Percentiles rank a stretch among this genome's conserved stretches.
Evolutionary conservation across 2,329 filamentous ascomycete species (phyloP).

Genomic region (Fusarium chuoi): DNA sequence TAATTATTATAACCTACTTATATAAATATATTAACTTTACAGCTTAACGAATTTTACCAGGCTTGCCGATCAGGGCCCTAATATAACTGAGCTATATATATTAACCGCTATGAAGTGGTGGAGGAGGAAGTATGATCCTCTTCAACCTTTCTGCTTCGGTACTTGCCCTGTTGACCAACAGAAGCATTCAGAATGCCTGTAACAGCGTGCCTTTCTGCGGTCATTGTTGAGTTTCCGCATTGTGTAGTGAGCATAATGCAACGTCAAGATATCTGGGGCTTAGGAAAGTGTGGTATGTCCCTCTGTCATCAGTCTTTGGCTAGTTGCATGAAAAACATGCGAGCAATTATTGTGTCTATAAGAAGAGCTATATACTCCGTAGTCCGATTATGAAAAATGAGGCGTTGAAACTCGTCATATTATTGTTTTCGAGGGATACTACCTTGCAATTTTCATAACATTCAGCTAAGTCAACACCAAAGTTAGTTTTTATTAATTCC

Average conservation of each 20-base stretch:
- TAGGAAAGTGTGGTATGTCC: not conserved
- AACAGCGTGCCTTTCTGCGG: not conserved
- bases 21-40: no score
- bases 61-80: no score
- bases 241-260: not conserved
- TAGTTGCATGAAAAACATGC: not conserved
- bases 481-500: not conserved
- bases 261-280: not conserved
- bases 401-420: not conserved
- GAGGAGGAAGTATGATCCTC: not conserved
- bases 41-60: no score
- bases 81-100: not conserved
- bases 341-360: not conserved
- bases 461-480: not conserved
- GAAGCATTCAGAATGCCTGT: not conserved
- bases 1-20: no score
- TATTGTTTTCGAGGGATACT: no score
- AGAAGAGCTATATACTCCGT: not conserved
- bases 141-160: not conserved
- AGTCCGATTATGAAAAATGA: not conserved
- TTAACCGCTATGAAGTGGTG: not conserved
- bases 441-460: not conserved
- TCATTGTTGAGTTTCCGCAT: not conserved
- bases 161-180: not conserved
- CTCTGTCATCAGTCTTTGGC: not conserved